Evolutionary conservation across 306 rosid genomes (phyloP).

Genomic region (Carpinus fangiana): DNA sequence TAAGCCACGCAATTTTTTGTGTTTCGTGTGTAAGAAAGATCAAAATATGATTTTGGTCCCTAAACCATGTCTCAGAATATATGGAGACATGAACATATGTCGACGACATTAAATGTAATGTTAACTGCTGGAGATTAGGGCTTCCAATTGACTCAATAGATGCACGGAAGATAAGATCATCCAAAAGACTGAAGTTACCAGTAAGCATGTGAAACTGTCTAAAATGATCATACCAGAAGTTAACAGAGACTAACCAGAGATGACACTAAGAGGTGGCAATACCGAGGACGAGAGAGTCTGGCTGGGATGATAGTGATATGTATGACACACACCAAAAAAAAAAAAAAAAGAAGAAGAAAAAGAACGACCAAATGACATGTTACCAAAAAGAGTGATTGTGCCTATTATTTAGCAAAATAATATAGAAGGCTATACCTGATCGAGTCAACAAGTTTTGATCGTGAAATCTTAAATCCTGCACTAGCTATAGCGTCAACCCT

Average conservation of each 20-base stretch:
- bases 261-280: not conserved
- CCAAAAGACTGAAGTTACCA: not conserved
- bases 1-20: not conserved
- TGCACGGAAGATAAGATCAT: not conserved
- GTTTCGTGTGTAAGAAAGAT: not conserved
- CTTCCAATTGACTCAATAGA: not conserved
- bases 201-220: not conserved
- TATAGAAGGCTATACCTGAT: conserved; percentile 53
- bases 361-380: not conserved
- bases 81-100: too few relatives aligned
- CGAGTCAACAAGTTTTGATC: conserved; percentile 85
- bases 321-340: not conserved
- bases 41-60: not conserved
- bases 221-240: not conserved
- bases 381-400: too few relatives aligned
- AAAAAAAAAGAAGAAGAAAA: not conserved
- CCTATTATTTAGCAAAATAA: not conserved
- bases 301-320: not conserved
- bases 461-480: conserved; percentile 90
- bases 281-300: not conserved
- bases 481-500: conserved; percentile 95
- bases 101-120: not conserved
- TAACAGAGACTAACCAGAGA: not conserved
- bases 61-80: too few relatives aligned
- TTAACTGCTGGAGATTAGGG: not conserved